phyloP scores from a whole-genome alignment of 768 basidiomycete species.

The Antrodiella citrinella region DNA sequence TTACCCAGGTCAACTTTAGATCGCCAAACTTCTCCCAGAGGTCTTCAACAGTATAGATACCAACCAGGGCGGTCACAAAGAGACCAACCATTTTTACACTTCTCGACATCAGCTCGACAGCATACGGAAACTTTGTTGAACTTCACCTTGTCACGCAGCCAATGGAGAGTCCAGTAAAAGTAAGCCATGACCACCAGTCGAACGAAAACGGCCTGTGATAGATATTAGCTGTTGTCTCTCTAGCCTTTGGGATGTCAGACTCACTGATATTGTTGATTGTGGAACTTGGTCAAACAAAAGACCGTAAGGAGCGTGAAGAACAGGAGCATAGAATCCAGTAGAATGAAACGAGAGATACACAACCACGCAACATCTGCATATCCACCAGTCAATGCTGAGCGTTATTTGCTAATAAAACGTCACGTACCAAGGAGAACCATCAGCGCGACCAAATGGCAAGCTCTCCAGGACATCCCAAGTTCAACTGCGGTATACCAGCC shows the following conservation, averaged over 20 bases:
- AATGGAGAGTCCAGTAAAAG: slow-evolving; percentile 89
- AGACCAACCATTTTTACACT: slow-evolving; percentile 96
- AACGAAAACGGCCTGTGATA: slow-evolving; percentile 72
- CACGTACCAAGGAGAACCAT: slow-evolving; percentile 86
- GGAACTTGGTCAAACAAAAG: slow-evolving; percentile 92
- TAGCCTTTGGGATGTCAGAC: slow-evolving; percentile 19
- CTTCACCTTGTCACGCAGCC: slow-evolving; percentile 85
- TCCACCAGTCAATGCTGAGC: not conserved
- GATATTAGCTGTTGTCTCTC: slow-evolving; percentile 9
- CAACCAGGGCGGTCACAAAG: slow-evolving; percentile 92
- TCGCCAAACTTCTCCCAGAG: slow-evolving; percentile 99
- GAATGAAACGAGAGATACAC: slow-evolving; percentile 93
- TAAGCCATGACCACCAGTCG: slow-evolving; percentile 97
- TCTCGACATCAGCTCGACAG: not conserved
- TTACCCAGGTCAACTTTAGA: slow-evolving; percentile 79
- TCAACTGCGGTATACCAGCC: slow-evolving; percentile 97
- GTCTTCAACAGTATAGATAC: slow-evolving; percentile 94
- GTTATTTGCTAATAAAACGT: not conserved
- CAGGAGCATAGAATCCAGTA: slow-evolving; percentile 96
- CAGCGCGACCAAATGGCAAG: slow-evolving; percentile 84
- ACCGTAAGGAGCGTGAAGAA: slow-evolving; percentile 98
- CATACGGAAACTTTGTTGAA: not conserved
- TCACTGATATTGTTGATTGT: slow-evolving; percentile 92
- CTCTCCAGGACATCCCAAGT: slow-evolving; percentile 83
- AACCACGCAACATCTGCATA: slow-evolving; percentile 90